Evolutionary conservation across 805 yeast genomes (phyloP), one percentile per base, ranked within the genome.

Genomic region (Zygotorulaspora florentina): DNA sequence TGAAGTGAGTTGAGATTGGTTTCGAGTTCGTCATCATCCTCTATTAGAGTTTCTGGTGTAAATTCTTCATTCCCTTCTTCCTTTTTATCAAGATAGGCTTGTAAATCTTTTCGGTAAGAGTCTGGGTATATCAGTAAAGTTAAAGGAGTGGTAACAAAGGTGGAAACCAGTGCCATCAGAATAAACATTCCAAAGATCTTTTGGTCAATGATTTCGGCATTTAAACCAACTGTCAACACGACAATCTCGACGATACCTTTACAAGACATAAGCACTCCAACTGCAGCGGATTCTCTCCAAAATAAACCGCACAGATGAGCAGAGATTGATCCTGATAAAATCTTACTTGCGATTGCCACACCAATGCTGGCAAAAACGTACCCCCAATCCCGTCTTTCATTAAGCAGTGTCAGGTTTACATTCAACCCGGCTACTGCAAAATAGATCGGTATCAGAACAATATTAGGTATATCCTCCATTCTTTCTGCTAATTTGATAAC

Each of bases 181-280:
- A 86, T 78, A 59, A 86, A 85, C 90, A 86, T 86, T 13, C 90
- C 82, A 61, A 79, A 86, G 1, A 81, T 80, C 50, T 77, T 79
- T 46, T 74, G 72, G 3, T 80, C 70, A 41, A 86, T 79, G 43
- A 86, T 86, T 0, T 77, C 77, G 4, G 93, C 85, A 50, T 77
- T 80, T 45, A 85, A 71, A 40, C 95, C 95, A 18, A 83, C 80
- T 35, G 78, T 80, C 52, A 85, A 70, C 16, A 85, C 93, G 35
- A 85, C 90, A 61, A 85, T 82, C 65, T 85, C 95, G 18, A 85
- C 93, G 52, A 85, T 84, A 65, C 95, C 95, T 65, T 86, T 86
- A 73, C 95, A 86, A 6, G 91, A 84, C 93, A 86, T 86, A 54
- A 86, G 70, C 18, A 84, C 76, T 43, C 95, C 95, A 31, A 85